Evolutionary conservation across 2,329 filamentous ascomycete genomes (phyloP).

Genomic region (Cercospora zeae-maydis): DNA sequence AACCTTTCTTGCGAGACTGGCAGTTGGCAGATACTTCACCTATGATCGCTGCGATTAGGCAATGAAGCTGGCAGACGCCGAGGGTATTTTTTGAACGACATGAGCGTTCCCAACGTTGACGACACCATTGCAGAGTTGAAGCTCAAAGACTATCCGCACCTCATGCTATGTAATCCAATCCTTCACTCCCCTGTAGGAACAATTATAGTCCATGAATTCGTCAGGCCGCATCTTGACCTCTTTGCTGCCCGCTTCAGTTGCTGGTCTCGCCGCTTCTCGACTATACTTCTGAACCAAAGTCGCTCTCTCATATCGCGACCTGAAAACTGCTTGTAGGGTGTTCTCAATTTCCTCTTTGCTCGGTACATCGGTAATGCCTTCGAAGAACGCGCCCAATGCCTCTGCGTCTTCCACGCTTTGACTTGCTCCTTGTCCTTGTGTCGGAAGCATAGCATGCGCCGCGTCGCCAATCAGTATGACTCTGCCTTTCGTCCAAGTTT

Average conservation of each 20-base stretch:
- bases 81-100: not conserved
- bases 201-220: constrained; percentile 46
- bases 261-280: constrained; percentile 43
- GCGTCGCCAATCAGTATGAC: constrained; percentile 39
- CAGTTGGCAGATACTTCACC: not conserved
- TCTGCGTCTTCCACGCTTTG: constrained; percentile 45
- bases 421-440: constrained; percentile 44
- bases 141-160: not conserved
- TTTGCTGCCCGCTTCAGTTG: constrained; percentile 35
- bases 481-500: constrained; percentile 35
- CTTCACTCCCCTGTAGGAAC: constrained; percentile 37
- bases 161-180: constrained; percentile 29
- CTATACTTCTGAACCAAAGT: constrained; percentile 44
- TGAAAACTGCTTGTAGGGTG: constrained; percentile 27
- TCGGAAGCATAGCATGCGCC: constrained; percentile 42
- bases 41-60: not conserved
- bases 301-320: constrained; percentile 39
- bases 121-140: not conserved
- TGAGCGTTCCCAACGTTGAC: not conserved
- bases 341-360: constrained; percentile 26
- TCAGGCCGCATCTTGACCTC: constrained; percentile 38
- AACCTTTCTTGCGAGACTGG: not conserved
- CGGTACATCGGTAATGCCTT: constrained; percentile 19
- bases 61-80: not conserved
- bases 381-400: constrained; percentile 33